Percentiles rank a stretch among this genome's conserved stretches.
These are phyloP conservation scores for Epichloe festucae DNA, from an alignment of 2,329 filamentous ascomycete species.

Conservation along the genomic window DNA sequence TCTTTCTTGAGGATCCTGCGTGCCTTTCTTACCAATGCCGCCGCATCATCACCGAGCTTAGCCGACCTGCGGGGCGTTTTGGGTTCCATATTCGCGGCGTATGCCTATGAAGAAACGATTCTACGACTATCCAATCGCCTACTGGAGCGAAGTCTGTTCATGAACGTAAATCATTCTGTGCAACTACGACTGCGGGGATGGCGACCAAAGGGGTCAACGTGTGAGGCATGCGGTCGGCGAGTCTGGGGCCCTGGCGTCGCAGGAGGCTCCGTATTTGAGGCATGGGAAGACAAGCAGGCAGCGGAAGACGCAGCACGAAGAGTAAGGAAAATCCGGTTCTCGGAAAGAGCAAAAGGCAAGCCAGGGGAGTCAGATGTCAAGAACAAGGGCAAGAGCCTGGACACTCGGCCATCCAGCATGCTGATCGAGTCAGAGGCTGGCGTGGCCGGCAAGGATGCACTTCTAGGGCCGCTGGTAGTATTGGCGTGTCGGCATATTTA, in stretches of 20 bases:
- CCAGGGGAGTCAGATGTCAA: constrained; percentile 19
- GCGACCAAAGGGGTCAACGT: constrained; percentile 75
- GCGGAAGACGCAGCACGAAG: constrained; percentile 32
- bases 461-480: constrained; percentile 53
- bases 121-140: constrained; percentile 74
- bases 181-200: constrained; percentile 72
- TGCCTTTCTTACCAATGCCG: constrained; percentile 74
- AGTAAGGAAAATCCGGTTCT: constrained; percentile 25
- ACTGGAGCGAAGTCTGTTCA: constrained; percentile 78
- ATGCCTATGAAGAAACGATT: constrained; percentile 88
- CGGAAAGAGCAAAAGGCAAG: constrained; percentile 26
- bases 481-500: constrained; percentile 60
- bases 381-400: constrained; percentile 31
- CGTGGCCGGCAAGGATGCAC: constrained; percentile 25
- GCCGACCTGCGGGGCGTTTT: constrained; percentile 78
- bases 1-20: constrained; percentile 83
- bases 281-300: constrained; percentile 57
- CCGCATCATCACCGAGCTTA: constrained; percentile 69
- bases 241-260: constrained; percentile 78
- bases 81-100: constrained; percentile 83
- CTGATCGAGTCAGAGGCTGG: constrained; percentile 17
- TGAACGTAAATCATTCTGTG: constrained; percentile 63
- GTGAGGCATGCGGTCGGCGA: constrained; percentile 70
- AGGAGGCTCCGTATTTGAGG: constrained; percentile 62
- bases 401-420: constrained; percentile 29